phyloP scores from a whole-genome alignment of 768 basidiomycete species.

The Lactifluus hygrophoroides region DNA sequence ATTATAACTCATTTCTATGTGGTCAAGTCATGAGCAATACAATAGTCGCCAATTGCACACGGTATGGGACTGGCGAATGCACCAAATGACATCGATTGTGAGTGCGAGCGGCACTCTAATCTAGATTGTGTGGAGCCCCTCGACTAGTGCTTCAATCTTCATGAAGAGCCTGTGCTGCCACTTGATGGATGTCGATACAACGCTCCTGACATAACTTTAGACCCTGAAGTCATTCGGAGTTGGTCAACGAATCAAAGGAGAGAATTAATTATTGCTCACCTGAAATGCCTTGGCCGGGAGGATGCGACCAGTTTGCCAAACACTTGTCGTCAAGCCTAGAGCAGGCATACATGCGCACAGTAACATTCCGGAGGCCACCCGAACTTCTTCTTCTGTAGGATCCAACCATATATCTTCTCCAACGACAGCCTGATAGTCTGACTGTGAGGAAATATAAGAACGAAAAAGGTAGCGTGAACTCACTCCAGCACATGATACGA shows the following conservation, averaged over 20 bases:
- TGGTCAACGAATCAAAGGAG: background rate
- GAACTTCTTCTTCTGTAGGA: conserved; percentile 64
- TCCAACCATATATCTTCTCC: conserved; percentile 65
- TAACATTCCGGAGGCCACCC: conserved; percentile 52
- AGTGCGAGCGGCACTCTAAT: background rate
- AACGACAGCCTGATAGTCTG: conserved; percentile 40
- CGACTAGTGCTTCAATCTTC: conserved; percentile 24
- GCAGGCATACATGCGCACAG: conserved; percentile 84
- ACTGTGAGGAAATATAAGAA: conserved; percentile 11
- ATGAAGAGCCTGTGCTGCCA: conserved; percentile 63
- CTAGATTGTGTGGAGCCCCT: background rate
- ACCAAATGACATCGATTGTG: background rate
- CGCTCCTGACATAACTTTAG: conserved; percentile 61
- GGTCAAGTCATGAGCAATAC: no score
- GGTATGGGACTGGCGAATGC: background rate
- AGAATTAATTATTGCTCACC: conserved; percentile 35
- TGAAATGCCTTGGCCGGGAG: conserved; percentile 41
- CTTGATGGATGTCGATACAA: conserved; percentile 67
- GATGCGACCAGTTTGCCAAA: conserved; percentile 80
- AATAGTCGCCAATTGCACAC: no score
- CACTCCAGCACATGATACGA: conserved; percentile 76
- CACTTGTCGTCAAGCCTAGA: conserved; percentile 66
- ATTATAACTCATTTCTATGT: no score
- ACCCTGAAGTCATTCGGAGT: conserved; percentile 36
- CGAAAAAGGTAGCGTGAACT: conserved; percentile 23